Conservation (phyloP, 805 yeast genomes). For the Starmera quercuum region DNA sequence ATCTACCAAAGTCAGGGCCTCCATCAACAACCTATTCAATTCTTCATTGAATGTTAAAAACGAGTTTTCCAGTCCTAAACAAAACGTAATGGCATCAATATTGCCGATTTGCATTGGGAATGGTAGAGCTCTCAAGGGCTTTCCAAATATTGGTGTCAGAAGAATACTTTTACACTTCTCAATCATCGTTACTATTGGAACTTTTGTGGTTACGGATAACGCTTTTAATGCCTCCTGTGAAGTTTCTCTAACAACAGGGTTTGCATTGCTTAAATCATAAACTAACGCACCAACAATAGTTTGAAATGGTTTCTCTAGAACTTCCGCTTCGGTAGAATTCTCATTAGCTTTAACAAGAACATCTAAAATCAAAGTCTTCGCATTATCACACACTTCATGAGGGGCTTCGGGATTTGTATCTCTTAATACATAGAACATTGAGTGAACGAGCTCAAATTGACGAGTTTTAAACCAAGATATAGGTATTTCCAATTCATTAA, state of each 20-base stretch:
- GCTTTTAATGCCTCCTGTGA: constrained; percentile 64
- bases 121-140: constrained; percentile 93
- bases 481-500: constrained; percentile 62
- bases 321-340: constrained; percentile 52
- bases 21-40: constrained; percentile 72
- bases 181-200: constrained; percentile 67
- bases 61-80: constrained; percentile 71
- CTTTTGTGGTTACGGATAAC: constrained; percentile 61
- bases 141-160: constrained; percentile 90
- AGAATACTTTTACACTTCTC: constrained; percentile 77
- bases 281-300: constrained; percentile 84
- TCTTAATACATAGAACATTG: constrained; percentile 81
- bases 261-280: constrained; percentile 87
- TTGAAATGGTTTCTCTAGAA: constrained; percentile 64
- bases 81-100: constrained; percentile 93
- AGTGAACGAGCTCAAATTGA: constrained; percentile 78
- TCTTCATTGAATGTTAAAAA: constrained; percentile 87
- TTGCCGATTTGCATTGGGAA: constrained; percentile 99
- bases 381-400: constrained; percentile 61
- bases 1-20: constrained; percentile 90
- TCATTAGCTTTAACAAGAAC: constrained; percentile 61
- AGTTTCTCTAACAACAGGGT: constrained; percentile 71
- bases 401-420: constrained; percentile 91
- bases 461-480: constrained; percentile 65
- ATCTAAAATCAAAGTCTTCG: constrained; percentile 57